Evolutionary conservation across 1,284 basidiomycete genomes (phyloP).

Genomic region (Austroboletus rostrupii): DNA sequence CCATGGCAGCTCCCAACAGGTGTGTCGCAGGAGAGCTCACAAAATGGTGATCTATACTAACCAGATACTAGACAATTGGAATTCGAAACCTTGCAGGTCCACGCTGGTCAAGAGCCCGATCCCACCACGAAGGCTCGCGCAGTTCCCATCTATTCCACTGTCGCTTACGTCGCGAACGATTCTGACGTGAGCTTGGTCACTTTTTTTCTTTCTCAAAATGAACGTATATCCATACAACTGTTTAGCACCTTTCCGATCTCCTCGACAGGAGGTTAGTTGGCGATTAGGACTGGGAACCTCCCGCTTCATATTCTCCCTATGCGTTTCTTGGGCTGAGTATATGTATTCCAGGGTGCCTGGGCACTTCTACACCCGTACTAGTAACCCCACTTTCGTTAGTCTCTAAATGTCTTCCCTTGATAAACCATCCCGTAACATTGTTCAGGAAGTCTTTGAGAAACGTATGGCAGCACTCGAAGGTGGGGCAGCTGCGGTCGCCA

Average conservation of each 20-base stretch:
- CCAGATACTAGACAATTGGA: constrained; percentile 42
- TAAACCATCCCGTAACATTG: not conserved
- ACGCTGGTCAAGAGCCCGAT: constrained; percentile 76
- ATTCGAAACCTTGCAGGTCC: constrained; percentile 81
- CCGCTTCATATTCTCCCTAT: not conserved
- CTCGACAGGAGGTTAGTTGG: constrained; percentile 61
- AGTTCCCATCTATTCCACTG: constrained; percentile 77
- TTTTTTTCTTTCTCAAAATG: not conserved
- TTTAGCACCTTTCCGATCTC: constrained; percentile 77
- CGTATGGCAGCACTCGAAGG: constrained; percentile 83
- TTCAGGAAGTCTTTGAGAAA: constrained; percentile 80
- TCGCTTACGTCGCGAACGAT: constrained; percentile 78
- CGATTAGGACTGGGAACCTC: not conserved
- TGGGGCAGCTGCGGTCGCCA: constrained; percentile 76
- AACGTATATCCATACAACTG: not conserved
- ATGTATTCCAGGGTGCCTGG: constrained; percentile 52
- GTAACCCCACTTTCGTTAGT: constrained; percentile 80
- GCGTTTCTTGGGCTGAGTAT: not conserved
- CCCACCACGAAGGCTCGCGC: constrained; percentile 74
- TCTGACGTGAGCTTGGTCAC: constrained; percentile 45
- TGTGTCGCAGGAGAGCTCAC: not conserved
- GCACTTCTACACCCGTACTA: constrained; percentile 76
- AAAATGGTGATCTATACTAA: not conserved
- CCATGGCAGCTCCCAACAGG: constrained; percentile 20
- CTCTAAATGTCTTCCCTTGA: not conserved